Evolutionary conservation across 1,139 yeast species (phyloP).

Genomic region (Casaregolazyma suthepensis): DNA sequence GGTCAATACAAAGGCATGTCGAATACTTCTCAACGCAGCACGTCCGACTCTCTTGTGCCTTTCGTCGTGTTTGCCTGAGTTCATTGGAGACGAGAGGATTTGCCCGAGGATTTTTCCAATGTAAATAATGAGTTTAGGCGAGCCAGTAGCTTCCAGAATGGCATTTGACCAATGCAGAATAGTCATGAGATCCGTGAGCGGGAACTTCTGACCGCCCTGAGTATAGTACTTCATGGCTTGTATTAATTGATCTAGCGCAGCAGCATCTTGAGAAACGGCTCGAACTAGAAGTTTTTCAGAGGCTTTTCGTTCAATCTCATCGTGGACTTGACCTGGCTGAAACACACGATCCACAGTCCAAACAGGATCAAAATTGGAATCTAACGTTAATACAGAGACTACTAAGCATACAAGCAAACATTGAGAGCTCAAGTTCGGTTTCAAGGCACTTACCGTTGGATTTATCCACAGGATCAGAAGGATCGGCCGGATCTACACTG

Average conservation of each 20-base stretch:
- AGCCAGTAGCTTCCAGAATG: conserved; percentile 24
- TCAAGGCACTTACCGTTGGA: background rate
- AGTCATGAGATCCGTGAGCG: conserved; percentile 51
- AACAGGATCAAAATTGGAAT: background rate
- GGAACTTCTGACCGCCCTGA: conserved; percentile 24
- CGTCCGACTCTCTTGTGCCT: conserved; percentile 22
- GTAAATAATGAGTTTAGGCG: conserved; percentile 13
- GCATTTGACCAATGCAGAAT: conserved; percentile 52
- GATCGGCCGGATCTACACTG: background rate
- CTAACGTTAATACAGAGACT: background rate
- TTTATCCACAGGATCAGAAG: background rate
- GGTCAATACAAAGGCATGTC: conserved; percentile 20
- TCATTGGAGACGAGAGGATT: conserved; percentile 13
- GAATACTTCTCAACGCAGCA: conserved; percentile 26
- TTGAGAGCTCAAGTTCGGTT: background rate
- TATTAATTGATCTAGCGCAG: conserved; percentile 7
- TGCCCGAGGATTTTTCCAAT: conserved; percentile 26
- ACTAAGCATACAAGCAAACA: background rate
- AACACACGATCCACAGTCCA: background rate
- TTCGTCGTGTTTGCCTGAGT: conserved; percentile 15
- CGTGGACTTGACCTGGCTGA: conserved; percentile 7
- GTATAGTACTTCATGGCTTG: conserved; percentile 12
- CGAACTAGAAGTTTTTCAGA: conserved; percentile 10
- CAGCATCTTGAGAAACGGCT: conserved; percentile 10
- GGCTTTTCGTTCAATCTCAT: conserved; percentile 12